phyloP scores from a whole-genome alignment of 1,284 basidiomycete species.

The Abortiporus biennis region DNA sequence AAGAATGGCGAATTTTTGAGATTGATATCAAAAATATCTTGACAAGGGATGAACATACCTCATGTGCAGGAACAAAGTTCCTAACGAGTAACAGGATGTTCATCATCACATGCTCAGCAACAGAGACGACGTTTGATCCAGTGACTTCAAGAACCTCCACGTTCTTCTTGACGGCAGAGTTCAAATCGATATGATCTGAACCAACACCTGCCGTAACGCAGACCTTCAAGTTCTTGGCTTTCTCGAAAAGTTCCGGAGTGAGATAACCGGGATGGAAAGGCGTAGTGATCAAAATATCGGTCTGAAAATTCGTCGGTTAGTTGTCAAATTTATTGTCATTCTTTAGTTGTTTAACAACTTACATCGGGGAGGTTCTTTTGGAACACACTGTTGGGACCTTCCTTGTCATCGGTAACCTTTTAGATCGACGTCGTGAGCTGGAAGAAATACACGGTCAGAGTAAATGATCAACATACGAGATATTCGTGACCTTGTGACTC shows the following conservation, averaged over 20 bases:
- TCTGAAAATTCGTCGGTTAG: conserved; percentile 26
- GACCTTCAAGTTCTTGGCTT: conserved; percentile 86
- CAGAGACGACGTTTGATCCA: conserved; percentile 76
- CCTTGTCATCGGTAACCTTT: conserved; percentile 83
- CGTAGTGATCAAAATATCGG: conserved; percentile 81
- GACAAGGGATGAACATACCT: conserved; percentile 17
- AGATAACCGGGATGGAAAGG: conserved; percentile 93
- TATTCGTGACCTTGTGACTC: conserved; percentile 75
- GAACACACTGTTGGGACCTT: conserved; percentile 81
- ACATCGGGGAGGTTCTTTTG: conserved; percentile 86
- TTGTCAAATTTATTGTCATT: not conserved
- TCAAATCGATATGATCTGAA: conserved; percentile 90
- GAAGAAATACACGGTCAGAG: conserved; percentile 1
- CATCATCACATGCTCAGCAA: conserved; percentile 88
- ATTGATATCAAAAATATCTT: not conserved
- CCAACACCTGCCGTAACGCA: conserved; percentile 94
- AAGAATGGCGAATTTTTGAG: not conserved
- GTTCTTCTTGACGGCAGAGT: conserved; percentile 78
- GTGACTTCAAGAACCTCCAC: conserved; percentile 55
- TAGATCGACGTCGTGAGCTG: conserved; percentile 9
- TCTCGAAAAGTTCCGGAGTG: conserved; percentile 68
- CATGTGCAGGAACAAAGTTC: conserved; percentile 80
- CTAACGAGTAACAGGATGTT: conserved; percentile 81
- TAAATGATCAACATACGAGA: conserved; percentile 46
- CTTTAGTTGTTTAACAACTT: conserved; percentile 21